These are phyloP conservation scores for Uromyces viciae-fabae DNA, from an alignment of 1,284 basidiomycete species.

Conservation along the genomic window DNA sequence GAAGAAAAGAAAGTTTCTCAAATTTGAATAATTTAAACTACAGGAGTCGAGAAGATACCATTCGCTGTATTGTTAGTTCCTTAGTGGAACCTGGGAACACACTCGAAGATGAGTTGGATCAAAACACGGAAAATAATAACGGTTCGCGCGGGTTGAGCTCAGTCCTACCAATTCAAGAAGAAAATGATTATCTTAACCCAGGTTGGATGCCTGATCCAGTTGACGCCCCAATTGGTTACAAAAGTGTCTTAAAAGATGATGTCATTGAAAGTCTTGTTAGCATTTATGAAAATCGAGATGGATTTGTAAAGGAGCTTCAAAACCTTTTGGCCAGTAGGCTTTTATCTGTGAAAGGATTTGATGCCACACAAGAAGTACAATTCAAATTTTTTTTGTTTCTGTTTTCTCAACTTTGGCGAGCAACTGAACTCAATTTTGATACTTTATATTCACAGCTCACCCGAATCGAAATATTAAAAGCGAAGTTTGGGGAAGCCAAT, in stretches of 20 bases:
- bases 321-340: constrained; percentile 77
- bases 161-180: constrained; percentile 62
- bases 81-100: constrained; percentile 82
- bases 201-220: constrained; percentile 90
- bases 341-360: constrained; percentile 72
- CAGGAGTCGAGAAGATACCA: constrained; percentile 81
- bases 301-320: constrained; percentile 90
- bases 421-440: not conserved
- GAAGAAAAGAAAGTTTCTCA: not conserved
- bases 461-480: constrained; percentile 85
- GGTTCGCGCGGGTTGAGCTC: constrained; percentile 58
- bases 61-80: constrained; percentile 82
- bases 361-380: constrained; percentile 78
- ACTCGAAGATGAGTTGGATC: constrained; percentile 59
- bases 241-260: constrained; percentile 63
- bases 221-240: constrained; percentile 80
- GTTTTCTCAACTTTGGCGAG: not conserved
- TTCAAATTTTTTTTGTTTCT: constrained; percentile 48
- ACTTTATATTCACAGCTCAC: constrained; percentile 62
- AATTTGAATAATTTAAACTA: not conserved
- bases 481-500: constrained; percentile 83
- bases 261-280: constrained; percentile 89
- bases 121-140: constrained; percentile 46
- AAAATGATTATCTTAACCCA: constrained; percentile 78
- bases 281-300: constrained; percentile 89